Base-by-base conservation (phyloP, 1,284 basidiomycete species). In the Trametes sp. region DNA sequence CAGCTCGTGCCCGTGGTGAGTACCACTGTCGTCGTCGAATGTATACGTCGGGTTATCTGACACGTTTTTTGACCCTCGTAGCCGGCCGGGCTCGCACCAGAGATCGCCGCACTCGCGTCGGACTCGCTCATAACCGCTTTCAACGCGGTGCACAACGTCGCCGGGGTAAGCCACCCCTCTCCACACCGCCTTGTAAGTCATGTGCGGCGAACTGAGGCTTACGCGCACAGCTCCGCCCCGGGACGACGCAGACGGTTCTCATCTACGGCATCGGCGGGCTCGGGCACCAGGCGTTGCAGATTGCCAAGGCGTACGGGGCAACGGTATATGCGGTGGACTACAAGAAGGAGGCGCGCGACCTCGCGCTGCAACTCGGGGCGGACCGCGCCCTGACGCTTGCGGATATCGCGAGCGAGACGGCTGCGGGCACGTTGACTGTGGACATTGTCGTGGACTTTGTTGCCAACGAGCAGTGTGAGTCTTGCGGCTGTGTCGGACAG, bases 231-330 rank as follows among this genome's bases (percentile, higher is more conserved):
- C 61, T 66, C 31, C 57, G 61, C n/a, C 64, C 58, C 1, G 61
- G 61, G 1, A 66, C 46, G 21, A 61, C 31, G 23, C 57, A 63
- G 48, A 54, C 61, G 26, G 73, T 76, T 2, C 65, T 74, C 24
- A 74, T 76, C 28, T 70, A 72, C 42, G 74, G 74, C 16, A 67
- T 73, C 48, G 75, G 75, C 16, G 74, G 75, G 1, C 63, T 76
- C 13, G 74, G 75, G 0, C 74, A 74, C 48, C 66, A 74, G 4
- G 75, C 73, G 0, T 60, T 76, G 9, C 74, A 76, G 57, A 69
- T 69, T 44, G 72, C 73, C 1, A 72, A 70, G 52, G 57, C 62
- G 52, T 69, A 70, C 46, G 72, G 72, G 14, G 70, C 70, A 21
- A 70, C 66, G 23, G 73, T 74, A 2, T 74, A 69, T 55, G 65